Conservation (phyloP, 306 rosid genomes). For the Carpinus fangiana region DNA sequence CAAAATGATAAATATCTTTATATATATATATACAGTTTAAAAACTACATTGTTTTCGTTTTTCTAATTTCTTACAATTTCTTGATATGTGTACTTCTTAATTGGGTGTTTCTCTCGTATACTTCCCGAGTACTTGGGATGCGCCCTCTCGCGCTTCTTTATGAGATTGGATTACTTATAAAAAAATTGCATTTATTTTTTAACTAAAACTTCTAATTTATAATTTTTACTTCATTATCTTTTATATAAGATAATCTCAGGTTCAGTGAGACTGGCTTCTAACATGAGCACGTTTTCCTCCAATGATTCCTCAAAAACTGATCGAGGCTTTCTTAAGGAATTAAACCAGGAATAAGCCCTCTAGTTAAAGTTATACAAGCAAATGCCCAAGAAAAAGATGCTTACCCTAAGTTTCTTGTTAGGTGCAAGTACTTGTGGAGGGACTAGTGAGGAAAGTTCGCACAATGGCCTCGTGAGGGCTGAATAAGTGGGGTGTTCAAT, state of each 20-base stretch:
- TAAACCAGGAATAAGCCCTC: neutral
- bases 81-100: too few species aligned
- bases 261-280: neutral
- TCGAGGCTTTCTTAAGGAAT: neutral
- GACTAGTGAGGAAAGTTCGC: constrained; percentile 88
- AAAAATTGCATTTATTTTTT: too few species aligned
- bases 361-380: neutral
- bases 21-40: too few species aligned
- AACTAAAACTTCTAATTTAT: neutral
- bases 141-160: too few species aligned
- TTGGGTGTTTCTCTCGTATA: too few species aligned
- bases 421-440: constrained; percentile 92
- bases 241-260: neutral
- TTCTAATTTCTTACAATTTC: too few species aligned
- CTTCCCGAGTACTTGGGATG: too few species aligned
- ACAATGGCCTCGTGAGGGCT: constrained; percentile 96
- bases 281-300: neutral
- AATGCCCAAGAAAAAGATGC: constrained; percentile 29
- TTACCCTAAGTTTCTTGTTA: constrained; percentile 92
- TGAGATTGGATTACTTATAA: too few species aligned
- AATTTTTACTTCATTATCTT: neutral
- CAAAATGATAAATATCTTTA: too few species aligned
- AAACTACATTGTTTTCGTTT: too few species aligned
- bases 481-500: constrained; percentile 98
- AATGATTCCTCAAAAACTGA: neutral